Base-by-base conservation (phyloP, 345 rosid genomes). In the Hibiscus tridactylites region DNA sequence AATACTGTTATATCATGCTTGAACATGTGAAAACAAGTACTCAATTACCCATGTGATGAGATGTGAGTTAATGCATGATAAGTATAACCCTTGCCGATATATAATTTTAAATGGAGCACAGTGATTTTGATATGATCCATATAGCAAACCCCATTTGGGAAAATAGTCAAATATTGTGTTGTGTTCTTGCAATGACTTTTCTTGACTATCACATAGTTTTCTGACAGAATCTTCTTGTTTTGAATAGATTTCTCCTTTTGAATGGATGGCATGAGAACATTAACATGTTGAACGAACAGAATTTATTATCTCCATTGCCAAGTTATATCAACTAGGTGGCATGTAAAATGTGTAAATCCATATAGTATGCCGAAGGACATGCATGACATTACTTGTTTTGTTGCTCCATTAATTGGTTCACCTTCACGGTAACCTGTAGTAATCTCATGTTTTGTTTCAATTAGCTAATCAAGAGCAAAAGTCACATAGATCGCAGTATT, bases 381-480 rank as follows among this genome's bases (percentile, higher is more conserved):
- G 71, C 58, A 49, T 67, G 42, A 8, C 24, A 49, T 49, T 8
- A 28, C 21, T 49, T 31, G 9, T 52, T 46, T 26, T 33, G 2
- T 47, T 65, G 17, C 35, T 65, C 11, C 49, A 44, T 44, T 28
- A 47, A 66, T 5, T 29, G 60, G 10, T 50, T 50, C 44, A 50
- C 28, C 68, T 77, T 67, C 72, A 9, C 68, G 26, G 68, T 59
- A 75, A 64, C 71, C 26, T 67, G 68, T 61, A 71, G 53, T 80
- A 59, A 75, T 74, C 58, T 53, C 29, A 29, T 49, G 26, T 68
- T 77, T 64, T 81, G 73, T 58, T 80, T 74, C 80, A 80, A 75
- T 71, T 87, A 88, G 93, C 79, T 87, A 72, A 78, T 78, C 56
- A 84, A 79, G 82, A 84, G 68, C 13, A 83, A 82, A 81, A 71